A percentile compares a stretch with the other conserved stretches of the same genome.
Evolutionary conservation across 495 filamentous ascomycete species (phyloP).

Genomic region (Bacidia rubella): DNA sequence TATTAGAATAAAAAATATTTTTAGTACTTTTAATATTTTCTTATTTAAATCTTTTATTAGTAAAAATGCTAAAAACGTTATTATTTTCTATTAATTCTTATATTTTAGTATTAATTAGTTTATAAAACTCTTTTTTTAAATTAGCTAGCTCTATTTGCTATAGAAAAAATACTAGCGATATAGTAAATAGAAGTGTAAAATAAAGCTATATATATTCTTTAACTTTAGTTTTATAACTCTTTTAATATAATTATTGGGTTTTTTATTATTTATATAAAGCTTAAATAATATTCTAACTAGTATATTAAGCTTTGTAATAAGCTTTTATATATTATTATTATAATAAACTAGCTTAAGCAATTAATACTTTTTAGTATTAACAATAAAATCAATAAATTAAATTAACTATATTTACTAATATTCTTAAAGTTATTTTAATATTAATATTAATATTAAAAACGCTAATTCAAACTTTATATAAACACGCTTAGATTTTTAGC

Average conservation of each 20-base stretch:
- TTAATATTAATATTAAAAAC: not conserved
- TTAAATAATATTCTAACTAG: not conserved
- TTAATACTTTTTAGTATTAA: not conserved
- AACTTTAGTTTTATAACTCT: not conserved
- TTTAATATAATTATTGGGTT: not conserved
- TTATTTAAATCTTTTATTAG: too few species aligned
- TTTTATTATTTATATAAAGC: not conserved
- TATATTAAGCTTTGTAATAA: not conserved
- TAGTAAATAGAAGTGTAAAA: not conserved
- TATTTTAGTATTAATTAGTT: not conserved
- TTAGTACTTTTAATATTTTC: too few species aligned
- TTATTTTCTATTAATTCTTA: too few species aligned
- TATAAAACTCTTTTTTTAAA: not conserved
- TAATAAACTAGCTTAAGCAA: too few species aligned
- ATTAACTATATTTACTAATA: constrained; percentile 1
- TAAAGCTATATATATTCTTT: not conserved
- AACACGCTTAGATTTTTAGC: not conserved
- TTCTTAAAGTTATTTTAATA: not conserved
- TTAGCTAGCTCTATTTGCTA: not conserved
- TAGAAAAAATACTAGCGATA: not conserved
- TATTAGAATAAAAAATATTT: not conserved
- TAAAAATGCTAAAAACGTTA: too few species aligned
- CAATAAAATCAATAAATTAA: not conserved
- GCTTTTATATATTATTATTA: not conserved
- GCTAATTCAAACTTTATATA: not conserved